These are phyloP conservation scores for Globisporangium radiosum DNA, from an alignment of 352 stramenopile species.

Conservation along the genomic window DNA sequence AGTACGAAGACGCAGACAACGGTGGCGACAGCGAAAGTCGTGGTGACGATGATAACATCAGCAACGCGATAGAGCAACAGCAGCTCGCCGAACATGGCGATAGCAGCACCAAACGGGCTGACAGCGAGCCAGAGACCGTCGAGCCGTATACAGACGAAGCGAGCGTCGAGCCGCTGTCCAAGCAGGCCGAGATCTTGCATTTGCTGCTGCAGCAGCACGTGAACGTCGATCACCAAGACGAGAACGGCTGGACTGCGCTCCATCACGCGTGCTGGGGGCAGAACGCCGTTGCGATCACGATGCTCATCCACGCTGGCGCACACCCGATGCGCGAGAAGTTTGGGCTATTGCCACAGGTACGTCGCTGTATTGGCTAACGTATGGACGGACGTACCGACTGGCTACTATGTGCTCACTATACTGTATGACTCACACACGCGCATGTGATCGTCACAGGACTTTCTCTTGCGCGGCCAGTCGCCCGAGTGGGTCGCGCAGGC, in stretches of 20 bases:
- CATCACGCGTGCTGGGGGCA: slow-evolving; percentile 78
- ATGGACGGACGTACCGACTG: not conserved
- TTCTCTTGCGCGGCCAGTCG: slow-evolving; percentile 61
- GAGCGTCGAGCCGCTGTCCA: slow-evolving; percentile 51
- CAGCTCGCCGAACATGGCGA: no score
- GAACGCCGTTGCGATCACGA: slow-evolving; percentile 61
- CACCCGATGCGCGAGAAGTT: slow-evolving; percentile 63
- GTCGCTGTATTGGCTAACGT: not conserved
- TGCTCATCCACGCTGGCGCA: slow-evolving; percentile 68
- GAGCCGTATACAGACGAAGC: slow-evolving; percentile 44
- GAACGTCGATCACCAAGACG: slow-evolving; percentile 76
- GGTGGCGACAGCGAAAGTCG: no score
- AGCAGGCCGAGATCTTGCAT: slow-evolving; percentile 70
- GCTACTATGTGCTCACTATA: not conserved
- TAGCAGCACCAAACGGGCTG: not conserved
- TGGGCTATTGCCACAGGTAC: slow-evolving; percentile 64
- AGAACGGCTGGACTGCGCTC: slow-evolving; percentile 79
- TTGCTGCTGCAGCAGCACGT: slow-evolving; percentile 62
- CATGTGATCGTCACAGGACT: slow-evolving; percentile 23
- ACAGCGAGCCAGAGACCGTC: slow-evolving; percentile 28
- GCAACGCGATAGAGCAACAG: no score
- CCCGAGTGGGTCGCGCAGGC: slow-evolving; percentile 61
- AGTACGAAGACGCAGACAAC: no score
- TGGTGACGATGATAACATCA: no score
- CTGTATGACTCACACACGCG: no score